Evolutionary conservation across 2,329 filamentous ascomycete genomes (phyloP).

Genomic region (Balansia obtecta): DNA sequence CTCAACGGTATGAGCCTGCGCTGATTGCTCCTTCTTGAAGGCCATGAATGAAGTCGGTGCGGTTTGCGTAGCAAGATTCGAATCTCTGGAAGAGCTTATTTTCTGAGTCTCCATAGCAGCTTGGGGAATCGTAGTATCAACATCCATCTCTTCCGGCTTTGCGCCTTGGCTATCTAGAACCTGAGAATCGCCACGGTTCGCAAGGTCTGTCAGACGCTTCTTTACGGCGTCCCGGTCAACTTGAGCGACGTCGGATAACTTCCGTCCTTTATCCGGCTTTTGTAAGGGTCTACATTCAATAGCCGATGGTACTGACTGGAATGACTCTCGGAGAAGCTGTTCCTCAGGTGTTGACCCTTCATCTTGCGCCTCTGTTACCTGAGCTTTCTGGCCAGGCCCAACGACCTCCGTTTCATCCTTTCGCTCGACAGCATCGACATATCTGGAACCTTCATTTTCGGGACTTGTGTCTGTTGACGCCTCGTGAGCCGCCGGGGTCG

Average conservation of each 20-base stretch:
- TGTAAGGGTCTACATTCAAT: conserved; percentile 7
- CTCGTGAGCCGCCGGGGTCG: conserved; percentile 57
- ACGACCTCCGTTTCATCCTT: conserved; percentile 25
- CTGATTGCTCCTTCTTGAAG: conserved; percentile 2
- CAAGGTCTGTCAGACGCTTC: not conserved
- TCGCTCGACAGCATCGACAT: conserved; percentile 35
- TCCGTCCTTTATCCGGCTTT: not conserved
- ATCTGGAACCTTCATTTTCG: conserved; percentile 51
- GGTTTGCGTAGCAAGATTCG: conserved; percentile 3
- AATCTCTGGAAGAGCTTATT: not conserved
- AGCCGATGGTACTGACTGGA: conserved; percentile 16
- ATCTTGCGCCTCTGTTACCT: not conserved
- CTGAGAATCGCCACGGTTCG: conserved; percentile 8
- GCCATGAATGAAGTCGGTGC: conserved; percentile 8
- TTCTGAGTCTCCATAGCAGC: conserved; percentile 9
- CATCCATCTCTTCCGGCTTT: conserved; percentile 21
- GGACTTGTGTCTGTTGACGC: conserved; percentile 64
- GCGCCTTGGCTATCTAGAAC: conserved; percentile 25
- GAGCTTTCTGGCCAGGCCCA: not conserved
- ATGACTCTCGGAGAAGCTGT: conserved; percentile 32
- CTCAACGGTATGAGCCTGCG: conserved; percentile 17
- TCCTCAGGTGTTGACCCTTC: conserved; percentile 25
- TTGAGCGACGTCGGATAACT: not conserved
- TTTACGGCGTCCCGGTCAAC: not conserved
- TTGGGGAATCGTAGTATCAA: conserved; percentile 18